Base-by-base conservation (phyloP, 2,329 filamentous ascomycete species). In the Calonectria pseudoreteaudii region DNA sequence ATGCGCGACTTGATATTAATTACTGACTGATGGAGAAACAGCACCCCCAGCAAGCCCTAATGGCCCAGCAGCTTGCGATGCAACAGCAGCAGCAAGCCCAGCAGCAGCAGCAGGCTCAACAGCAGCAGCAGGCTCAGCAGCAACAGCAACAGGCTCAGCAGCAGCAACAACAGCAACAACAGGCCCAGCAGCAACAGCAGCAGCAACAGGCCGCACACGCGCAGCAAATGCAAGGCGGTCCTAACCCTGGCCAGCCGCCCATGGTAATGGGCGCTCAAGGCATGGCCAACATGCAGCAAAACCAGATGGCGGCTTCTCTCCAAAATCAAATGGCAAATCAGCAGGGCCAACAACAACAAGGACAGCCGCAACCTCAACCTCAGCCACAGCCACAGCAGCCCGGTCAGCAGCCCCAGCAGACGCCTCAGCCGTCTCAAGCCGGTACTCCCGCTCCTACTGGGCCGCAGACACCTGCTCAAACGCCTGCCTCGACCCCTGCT, bases 391-490 rank as follows among this genome's bases (percentile, higher is more conserved):
- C 79, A 26, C 84, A 85, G 47, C 86, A 87, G 69, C 86, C 87
- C 14, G 83, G 77, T 53, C 86, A 85, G 72, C 85, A 86, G 66
- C 81, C 82, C 52, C 87, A 88, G 75, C 88, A 86, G 36, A 87
- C 89, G 69, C 87, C 87, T 58, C 84, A 86, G 56, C 87, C 81
- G 28, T 84, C 84, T 11, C 83, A 86, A 80, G 83, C 87, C 74
- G 81, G 85, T 62, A 82, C 87, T 79, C 85, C 87, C 11, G 86
- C 81, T 26, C 80, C 83, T 18, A 82, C 82, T 75, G 87, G 86
- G 44, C 88, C 89, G 75, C 88, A 90, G 78, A 84, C 86, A 38
- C 84, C 84, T 65, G 85, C 89, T 31, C 90, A 91, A 74, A 86
- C 85, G 31, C 86, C 85, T 18, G 83, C 81, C 30, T 83, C 84